Evolutionary conservation across 2,329 filamentous ascomycete species (phyloP), one percentile per base, ranked within the genome.

Genomic region (Purpureocillium takamizusanense): DNA sequence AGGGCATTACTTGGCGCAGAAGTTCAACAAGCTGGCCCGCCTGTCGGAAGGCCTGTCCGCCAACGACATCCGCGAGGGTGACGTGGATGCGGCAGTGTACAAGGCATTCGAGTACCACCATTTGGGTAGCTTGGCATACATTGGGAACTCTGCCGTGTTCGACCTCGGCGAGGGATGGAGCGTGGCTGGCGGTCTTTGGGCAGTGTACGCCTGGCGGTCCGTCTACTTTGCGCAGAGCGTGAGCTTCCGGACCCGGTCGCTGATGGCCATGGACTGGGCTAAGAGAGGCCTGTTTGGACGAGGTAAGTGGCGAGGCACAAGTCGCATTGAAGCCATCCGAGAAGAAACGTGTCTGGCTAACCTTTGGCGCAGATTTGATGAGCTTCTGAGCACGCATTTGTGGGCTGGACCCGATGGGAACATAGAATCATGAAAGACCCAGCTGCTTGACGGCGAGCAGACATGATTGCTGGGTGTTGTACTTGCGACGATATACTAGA

Each of bases 221-320:
- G 83, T 95, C 12, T 98, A 98, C 64, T 98, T 98, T 67, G 88
- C 92, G 11, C 87, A 98, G 70, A 95, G 87, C 55, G 92, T 98
- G 35, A 95, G 89, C 61, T 74, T 97, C 42, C 72, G 92, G 49
- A 98, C 92, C 18, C 77, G 90, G 45, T 76, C 87, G 47, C 63
- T 98, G 54, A 70, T 98, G 62, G 88, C 88, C 14, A 95, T 98
- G 92, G 92, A 98, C 60, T 98, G 92, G 92, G 81, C 79, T n/a
- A 98, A 97, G 76, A 75, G 94, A 57, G 86, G 87, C 11, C 63
- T 98, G 16, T 98, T 98, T 67, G 92, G 92, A 49, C 76, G 92
- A 81, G 92, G 90, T 95, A 65, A 68, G 81, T 69, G 41, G 25
- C 12, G n/a, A 18, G 14, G n/a, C 8, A 29, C 17, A 23, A n/a